Base-by-base conservation (phyloP, 2,329 filamentous ascomycete species). In the Curvularia sp. region DNA sequence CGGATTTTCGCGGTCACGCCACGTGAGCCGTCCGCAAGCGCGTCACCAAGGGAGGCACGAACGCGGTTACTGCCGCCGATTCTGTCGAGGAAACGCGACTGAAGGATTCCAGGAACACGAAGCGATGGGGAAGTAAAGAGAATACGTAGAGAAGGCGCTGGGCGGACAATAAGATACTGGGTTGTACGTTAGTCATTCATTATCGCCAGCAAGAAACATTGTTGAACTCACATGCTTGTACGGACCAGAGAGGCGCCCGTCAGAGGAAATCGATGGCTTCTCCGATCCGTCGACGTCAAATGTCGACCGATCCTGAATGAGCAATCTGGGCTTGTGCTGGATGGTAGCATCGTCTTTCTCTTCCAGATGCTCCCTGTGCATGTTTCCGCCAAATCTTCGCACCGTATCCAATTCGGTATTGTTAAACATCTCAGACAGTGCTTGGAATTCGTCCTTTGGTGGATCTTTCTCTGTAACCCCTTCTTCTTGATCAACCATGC, bases 1-100 rank as follows among this genome's bases (percentile, higher is more conserved):
- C 86, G 85, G 13, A 93, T 85, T 70, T 91, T 91, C 4, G 89
- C 89, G 1, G 90, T 93, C 5, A 93, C 87, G 47, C 89, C 88
- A 44, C 86, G 85, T 5, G 71, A 68, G 0, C 89, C 89, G 66
- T 88, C 84, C 5, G 84, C 83, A 22, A 93, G 83, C 0, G 90
- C 89, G n/a, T 81, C 77, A 18, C 79, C 74, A 4, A 87, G 77
- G 35, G 85, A 84, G 13, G 83, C 79, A 28, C 84, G 81, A 3
- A 86, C 82, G 10, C 83, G 79, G 4, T 76, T 72, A 38, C 79
- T 82, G 53, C 84, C 84, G 18, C 81, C 81, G 53, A 83, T 82
- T 52, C 80, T 79, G 60, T 79, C 73, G 28, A 83, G 73, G 70
- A 83, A 82, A 33, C 75, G 78, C 1, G 80, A 82, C 65, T 83